Evolutionary conservation across 1,284 basidiomycete genomes (phyloP).

Genomic region (Wolfiporia cocos): DNA sequence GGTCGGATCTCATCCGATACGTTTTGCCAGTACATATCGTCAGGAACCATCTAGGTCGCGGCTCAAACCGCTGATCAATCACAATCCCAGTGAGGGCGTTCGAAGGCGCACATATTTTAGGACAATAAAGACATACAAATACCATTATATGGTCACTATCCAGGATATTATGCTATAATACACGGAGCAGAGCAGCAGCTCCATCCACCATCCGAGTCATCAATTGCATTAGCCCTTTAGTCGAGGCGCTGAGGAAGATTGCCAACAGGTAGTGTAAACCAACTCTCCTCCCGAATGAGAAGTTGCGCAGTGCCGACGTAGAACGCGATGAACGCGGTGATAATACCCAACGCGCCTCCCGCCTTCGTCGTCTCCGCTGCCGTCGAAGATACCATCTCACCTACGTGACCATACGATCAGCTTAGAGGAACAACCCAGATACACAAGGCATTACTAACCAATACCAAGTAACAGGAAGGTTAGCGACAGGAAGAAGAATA

Average conservation of each 20-base stretch:
- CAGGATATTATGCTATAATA: too few relatives aligned
- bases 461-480: constrained; percentile 57
- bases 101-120: too few relatives aligned
- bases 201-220: too few relatives aligned
- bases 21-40: too few relatives aligned
- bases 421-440: neutral
- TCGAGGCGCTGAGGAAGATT: constrained; percentile 23
- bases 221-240: too few relatives aligned
- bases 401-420: constrained; percentile 9
- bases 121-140: too few relatives aligned
- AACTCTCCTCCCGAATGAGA: constrained; percentile 44
- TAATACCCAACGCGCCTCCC: constrained; percentile 70
- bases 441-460: constrained; percentile 27
- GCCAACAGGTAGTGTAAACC: constrained; percentile 48
- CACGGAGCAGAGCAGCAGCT: too few relatives aligned
- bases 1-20: too few relatives aligned
- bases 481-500: constrained; percentile 71
- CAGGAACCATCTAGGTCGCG: too few relatives aligned
- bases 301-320: constrained; percentile 63
- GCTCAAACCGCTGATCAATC: too few relatives aligned
- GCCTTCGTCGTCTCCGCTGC: constrained; percentile 37
- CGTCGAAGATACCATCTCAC: constrained; percentile 12
- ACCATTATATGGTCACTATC: too few relatives aligned
- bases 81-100: too few relatives aligned
- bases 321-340: constrained; percentile 64